Percentiles rank a stretch among this genome's conserved stretches.
These are phyloP conservation scores for Aureobasidium lini DNA, from an alignment of 2,329 filamentous ascomycete species.

Conservation along the genomic window DNA sequence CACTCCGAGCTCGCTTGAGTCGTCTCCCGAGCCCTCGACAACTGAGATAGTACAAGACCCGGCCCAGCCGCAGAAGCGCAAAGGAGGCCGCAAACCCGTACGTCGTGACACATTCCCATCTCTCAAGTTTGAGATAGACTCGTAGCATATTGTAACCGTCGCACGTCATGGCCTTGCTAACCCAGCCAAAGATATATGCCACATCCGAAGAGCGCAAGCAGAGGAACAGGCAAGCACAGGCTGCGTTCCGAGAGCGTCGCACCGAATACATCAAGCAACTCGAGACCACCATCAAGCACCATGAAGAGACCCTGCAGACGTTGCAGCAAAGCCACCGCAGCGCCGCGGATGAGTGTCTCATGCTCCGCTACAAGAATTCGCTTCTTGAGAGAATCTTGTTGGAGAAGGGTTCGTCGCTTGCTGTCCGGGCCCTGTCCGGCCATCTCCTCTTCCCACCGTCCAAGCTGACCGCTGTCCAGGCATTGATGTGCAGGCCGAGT, in stretches of 20 bases:
- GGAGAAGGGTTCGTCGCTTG: slow-evolving; percentile 65
- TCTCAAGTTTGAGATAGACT: slow-evolving; percentile 4
- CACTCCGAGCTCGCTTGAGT: slow-evolving; percentile 42
- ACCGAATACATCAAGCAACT: slow-evolving; percentile 99
- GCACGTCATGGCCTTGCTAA: slow-evolving; percentile 28
- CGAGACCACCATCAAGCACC: slow-evolving; percentile 92
- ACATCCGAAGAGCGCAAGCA: slow-evolving; percentile 98
- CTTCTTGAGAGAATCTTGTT: slow-evolving; percentile 88
- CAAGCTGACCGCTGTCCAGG: slow-evolving; percentile 43
- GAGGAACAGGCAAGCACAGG: slow-evolving; percentile 92
- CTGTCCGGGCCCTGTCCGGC: slow-evolving; percentile 15
- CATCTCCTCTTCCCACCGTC: not conserved
- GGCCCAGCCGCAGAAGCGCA: slow-evolving; percentile 68
- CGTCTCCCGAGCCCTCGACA: slow-evolving; percentile 40
- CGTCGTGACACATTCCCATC: slow-evolving; percentile 29
- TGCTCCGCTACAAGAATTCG: slow-evolving; percentile 98
- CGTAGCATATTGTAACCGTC: slow-evolving; percentile 12
- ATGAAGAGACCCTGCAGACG: slow-evolving; percentile 88
- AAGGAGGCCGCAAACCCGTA: slow-evolving; percentile 96
- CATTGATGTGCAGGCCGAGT: slow-evolving; percentile 94
- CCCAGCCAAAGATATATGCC: slow-evolving; percentile 73
- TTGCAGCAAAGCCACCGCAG: slow-evolving; percentile 90
- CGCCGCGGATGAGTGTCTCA: slow-evolving; percentile 92
- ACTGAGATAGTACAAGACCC: slow-evolving; percentile 32
- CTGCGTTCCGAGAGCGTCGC: slow-evolving; percentile 89